Evolutionary conservation across 345 rosid species (phyloP), one percentile per base, ranked within the genome.

Genomic region (Trapa bicornis): DNA sequence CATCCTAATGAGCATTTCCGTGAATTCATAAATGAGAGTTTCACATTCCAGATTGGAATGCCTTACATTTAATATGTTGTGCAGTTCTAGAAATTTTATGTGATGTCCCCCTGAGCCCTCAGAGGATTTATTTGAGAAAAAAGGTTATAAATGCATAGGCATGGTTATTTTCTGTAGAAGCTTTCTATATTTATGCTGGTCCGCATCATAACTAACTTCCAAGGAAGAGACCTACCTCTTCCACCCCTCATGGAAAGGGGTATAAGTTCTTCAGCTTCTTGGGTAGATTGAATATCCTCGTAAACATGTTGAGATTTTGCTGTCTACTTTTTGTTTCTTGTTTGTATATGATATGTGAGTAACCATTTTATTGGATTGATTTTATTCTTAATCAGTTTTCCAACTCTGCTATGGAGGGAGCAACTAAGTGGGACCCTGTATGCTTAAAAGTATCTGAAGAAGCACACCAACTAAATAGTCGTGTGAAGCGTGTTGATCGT

Each of bases 391-490:
- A 33, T 62, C 89, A 87, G 78, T 74, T 79, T 76, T 65, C 85
- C 58, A 79, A 79, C 73, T 77, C 73, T n/a, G 85, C 84, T n/a
- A 82, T 91, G 91, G 97, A 91, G 78, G 85, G 92, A 38, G 82
- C 86, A 66, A 85, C 97, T 38, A 91, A 88, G 79, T 91, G 97
- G 97, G 88, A 86, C 68, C 89, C 89, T 12, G 77, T 84, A 65
- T 73, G 76, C 71, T 76, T 82, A 65, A 81, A 75, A 68, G 67
- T 82, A 71, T 66, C 75, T 3, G 81, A 84, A 62, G 92, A 77
- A 71, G 84, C 70, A 36, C 74, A 72, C 65, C 86, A 83, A 68
- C 71, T 79, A 6, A 77, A 72, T 62, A 68, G 79, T 80, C 73
- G 73, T 69, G 67, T 66, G 70, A 85, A 77, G 74, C 81, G 50